Evolutionary conservation across 192 early-diverging fungal genomes (phyloP), one percentile per base, ranked within the genome.

Genomic region (Coemansia sp.): DNA sequence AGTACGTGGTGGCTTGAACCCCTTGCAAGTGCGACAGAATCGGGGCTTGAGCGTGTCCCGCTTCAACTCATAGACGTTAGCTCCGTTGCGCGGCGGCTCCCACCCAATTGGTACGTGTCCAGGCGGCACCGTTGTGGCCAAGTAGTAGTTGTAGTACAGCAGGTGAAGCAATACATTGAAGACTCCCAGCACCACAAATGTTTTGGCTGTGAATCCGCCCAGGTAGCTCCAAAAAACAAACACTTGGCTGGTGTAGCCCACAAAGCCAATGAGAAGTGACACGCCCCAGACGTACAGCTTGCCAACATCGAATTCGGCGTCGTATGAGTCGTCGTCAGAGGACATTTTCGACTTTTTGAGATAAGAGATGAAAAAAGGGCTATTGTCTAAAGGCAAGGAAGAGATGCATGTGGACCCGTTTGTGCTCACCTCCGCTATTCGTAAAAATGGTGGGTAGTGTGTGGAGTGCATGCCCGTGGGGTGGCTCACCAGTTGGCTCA

Each of bases 131-230:
- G 70, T 74, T 58, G 86, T 88, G 10, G 91, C 90, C 24, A 93
- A 78, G 59, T 85, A 90, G 75, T 97, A 99, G 82, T 97, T 95
- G 80, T 90, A 83, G 76, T 86, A 90, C n/a, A 95, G 87, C 36
- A 90, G 83, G 31, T 88, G 74, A 23, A 93, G 85, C 48, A 85
- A 79, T 36, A 90, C 56, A 77, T 99, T 93, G 84, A 96, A 94
- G 5, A 89, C 88, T 9, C 82, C 81, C 10, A 88, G 85, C 11
- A 89, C 77, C 14, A 67, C 59, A 9, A 88, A 38, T 11, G 76
- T 59, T 55, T 69, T 63, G 0, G 72, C 63, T 38, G 80, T 72
- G 35, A 67, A 36, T n/a, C 84, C 82, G 14, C 74, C 74, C 45
- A 85, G 74, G 58, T 67, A 84, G 53, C 74, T 51, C 86, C 85